Conservation (phyloP, 1,284 basidiomycete species). For the Ustilago hordei region DNA sequence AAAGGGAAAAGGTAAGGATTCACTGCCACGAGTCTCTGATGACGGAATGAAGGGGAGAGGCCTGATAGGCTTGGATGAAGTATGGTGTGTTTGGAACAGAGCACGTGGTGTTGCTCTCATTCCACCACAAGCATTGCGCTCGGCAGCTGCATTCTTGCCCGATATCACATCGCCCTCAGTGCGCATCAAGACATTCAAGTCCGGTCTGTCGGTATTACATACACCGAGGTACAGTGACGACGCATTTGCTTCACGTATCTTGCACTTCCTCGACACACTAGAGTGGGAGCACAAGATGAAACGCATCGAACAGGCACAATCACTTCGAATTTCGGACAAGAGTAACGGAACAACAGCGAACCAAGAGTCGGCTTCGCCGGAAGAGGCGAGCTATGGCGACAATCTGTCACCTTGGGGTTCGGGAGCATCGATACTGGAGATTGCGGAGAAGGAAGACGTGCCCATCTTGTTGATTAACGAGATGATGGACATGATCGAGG, state of each 20-base stretch:
- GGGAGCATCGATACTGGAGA: constrained; percentile 56
- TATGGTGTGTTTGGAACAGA: constrained; percentile 97
- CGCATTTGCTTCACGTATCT: constrained; percentile 51
- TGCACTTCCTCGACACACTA: constrained; percentile 48
- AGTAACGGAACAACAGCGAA: background rate
- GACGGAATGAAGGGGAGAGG: constrained; percentile 39
- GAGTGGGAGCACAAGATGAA: constrained; percentile 47
- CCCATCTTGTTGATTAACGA: constrained; percentile 59
- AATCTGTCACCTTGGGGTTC: constrained; percentile 41
- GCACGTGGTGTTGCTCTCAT: constrained; percentile 88
- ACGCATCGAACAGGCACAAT: constrained; percentile 44
- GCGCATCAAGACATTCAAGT: constrained; percentile 77
- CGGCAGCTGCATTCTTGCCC: constrained; percentile 79
- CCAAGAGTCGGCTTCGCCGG: constrained; percentile 3
- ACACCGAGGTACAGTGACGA: constrained; percentile 74
- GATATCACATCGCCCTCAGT: constrained; percentile 79
- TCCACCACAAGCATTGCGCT: constrained; percentile 84
- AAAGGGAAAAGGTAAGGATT: constrained; percentile 51
- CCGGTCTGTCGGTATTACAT: constrained; percentile 84
- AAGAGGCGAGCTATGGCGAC: constrained; percentile 37
- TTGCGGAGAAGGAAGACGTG: constrained; percentile 55
- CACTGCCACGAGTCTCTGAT: constrained; percentile 21
- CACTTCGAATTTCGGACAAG: constrained; percentile 28
- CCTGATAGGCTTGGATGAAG: constrained; percentile 88
- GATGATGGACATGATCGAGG: constrained; percentile 60